Conservation (phyloP, 768 basidiomycete species). For the Calocera viscosa region DNA sequence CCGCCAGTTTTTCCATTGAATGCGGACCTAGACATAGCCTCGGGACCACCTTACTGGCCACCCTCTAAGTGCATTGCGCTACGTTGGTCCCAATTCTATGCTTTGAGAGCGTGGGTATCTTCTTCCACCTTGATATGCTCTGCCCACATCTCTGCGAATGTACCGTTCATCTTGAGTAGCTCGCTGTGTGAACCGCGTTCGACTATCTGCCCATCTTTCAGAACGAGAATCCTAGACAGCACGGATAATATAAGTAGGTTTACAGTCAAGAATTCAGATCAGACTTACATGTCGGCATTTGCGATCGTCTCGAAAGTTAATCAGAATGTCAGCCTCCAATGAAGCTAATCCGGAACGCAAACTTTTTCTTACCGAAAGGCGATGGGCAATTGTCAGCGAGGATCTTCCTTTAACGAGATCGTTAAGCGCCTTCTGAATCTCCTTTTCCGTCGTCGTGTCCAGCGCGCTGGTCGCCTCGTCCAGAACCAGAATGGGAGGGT, state of each 20-base stretch:
- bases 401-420: constrained; percentile 62
- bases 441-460: constrained; percentile 81
- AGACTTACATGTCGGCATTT: constrained; percentile 38
- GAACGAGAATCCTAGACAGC: constrained; percentile 85
- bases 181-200: constrained; percentile 74
- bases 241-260: constrained; percentile 38
- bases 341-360: constrained; percentile 1
- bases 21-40: no score
- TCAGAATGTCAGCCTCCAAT: constrained; percentile 11
- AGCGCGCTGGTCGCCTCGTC: constrained; percentile 72
- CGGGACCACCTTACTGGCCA: no score
- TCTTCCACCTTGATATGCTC: constrained; percentile 62
- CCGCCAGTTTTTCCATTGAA: no score
- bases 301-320: constrained; percentile 38
- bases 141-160: constrained; percentile 81
- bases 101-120: constrained; percentile 25
- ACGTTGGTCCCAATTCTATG: no score
- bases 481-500: constrained; percentile 61
- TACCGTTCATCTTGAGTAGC: constrained; percentile 53
- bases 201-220: constrained; percentile 77
- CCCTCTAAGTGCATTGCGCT: no score
- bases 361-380: constrained; percentile 48
- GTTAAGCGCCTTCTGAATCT: constrained; percentile 78
- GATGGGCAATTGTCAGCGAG: constrained; percentile 67
- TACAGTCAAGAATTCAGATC: constrained; percentile 17